These are phyloP conservation scores for Tetragonia tetragonoides DNA, from an alignment of 148 eudicot species.

Conservation along the genomic window DNA sequence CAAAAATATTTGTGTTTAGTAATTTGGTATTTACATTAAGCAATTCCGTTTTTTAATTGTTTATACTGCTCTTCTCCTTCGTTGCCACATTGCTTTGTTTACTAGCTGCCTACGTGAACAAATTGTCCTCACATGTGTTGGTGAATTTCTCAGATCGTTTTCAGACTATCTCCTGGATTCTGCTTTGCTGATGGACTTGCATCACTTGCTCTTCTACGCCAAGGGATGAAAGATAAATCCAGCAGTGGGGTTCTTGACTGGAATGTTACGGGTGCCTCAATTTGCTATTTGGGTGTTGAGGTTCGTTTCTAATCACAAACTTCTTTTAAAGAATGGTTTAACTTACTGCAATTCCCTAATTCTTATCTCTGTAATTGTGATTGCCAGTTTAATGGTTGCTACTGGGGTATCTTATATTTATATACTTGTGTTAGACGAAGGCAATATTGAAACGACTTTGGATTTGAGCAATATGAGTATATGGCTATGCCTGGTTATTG, in stretches of 20 bases:
- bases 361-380: not conserved
- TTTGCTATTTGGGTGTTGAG: constrained; percentile 86
- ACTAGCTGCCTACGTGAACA: constrained; percentile 10
- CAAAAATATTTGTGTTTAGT: too few relatives aligned
- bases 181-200: constrained; percentile 99
- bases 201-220: constrained; percentile 89
- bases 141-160: constrained; percentile 60
- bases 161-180: constrained; percentile 93
- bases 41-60: too few relatives aligned
- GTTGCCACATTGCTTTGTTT: constrained; percentile 4
- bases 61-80: not conserved
- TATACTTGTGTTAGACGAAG: too few relatives aligned
- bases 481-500: too few relatives aligned
- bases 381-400: too few relatives aligned
- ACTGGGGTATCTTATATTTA: too few relatives aligned
- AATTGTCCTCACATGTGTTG: constrained; percentile 15
- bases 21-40: too few relatives aligned
- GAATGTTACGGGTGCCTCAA: constrained; percentile 93
- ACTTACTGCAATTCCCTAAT: not conserved
- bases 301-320: constrained; percentile 39
- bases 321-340: not conserved
- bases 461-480: too few relatives aligned
- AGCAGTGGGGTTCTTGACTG: constrained; percentile 71
- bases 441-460: too few relatives aligned
- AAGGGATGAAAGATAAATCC: constrained; percentile 85